These are phyloP conservation scores for Sugiyamaella grinbergsii DNA, from an alignment of 1,139 yeast genomes.

Conservation along the genomic window DNA sequence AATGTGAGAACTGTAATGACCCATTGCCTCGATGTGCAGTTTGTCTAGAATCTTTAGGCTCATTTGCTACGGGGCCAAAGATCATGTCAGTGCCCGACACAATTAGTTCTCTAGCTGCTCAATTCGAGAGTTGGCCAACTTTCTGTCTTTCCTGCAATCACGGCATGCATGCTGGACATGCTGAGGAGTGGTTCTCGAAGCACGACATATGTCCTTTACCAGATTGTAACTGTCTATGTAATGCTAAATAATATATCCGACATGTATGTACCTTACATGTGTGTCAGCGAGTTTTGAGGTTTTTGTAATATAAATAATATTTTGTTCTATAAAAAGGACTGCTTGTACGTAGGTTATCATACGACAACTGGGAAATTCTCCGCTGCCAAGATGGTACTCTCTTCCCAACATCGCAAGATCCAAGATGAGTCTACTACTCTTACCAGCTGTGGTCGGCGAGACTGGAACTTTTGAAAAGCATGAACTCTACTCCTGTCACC, in stretches of 20 bases:
- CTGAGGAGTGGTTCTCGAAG: constrained; percentile 90
- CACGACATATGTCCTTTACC: constrained; percentile 93
- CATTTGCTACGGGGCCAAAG: constrained; percentile 45
- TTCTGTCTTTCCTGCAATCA: constrained; percentile 90
- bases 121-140: constrained; percentile 63
- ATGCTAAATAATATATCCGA: constrained; percentile 33
- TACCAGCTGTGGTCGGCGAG: constrained; percentile 18
- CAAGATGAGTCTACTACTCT: constrained; percentile 34
- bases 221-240: constrained; percentile 83
- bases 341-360: too few relatives aligned
- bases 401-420: constrained; percentile 37
- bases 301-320: too few relatives aligned
- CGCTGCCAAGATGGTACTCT: constrained; percentile 31
- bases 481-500: constrained; percentile 19
- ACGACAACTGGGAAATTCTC: constrained; percentile 16
- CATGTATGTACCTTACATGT: too few relatives aligned
- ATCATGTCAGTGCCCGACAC: constrained; percentile 14
- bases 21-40: constrained; percentile 92
- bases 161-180: constrained; percentile 93
- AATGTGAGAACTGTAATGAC: constrained; percentile 83
- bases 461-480: constrained; percentile 18
- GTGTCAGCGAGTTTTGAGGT: too few relatives aligned
- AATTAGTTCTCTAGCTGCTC: constrained; percentile 26
- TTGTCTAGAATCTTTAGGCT: constrained; percentile 79
- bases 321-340: too few relatives aligned